Evolutionary conservation across 805 yeast genomes (phyloP), one percentile per base, ranked within the genome.

Genomic region (Cephaloascus albidus): DNA sequence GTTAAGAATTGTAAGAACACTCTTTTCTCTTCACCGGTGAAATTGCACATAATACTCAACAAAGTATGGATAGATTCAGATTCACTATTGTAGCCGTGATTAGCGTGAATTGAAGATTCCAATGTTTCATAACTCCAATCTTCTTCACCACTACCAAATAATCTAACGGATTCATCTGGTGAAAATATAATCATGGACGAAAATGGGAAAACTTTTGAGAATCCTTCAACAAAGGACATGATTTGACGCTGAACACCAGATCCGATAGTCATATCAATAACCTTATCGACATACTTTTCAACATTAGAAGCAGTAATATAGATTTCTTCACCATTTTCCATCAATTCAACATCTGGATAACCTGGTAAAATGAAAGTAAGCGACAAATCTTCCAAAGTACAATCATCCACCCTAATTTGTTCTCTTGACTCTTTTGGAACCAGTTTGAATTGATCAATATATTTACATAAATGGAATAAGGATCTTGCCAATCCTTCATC

Each of bases 1-100:
- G 97, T 90, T 44, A 89, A 63, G 56, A 90, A 90, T 56, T 86
- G 95, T 36, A 88, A 60, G 52, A 90, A 90, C 27, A 69, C 60
- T 30, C 97, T 68, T 44, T 83, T 76, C 44, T 87, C 84, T 1
- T 60, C 54, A 2, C 49, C 47, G 23, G 59, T 53, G 44, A 88
- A 81, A 4, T 63, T 62, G 3, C 74, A 54, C 74, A 93, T 65
- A 2, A 85, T 66, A 28, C 68, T 66, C n/a, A 88, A 56, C 34
- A 93, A 60, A 40, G 72, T 66, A 42, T 68, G 71, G 3, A 90
- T 76, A 0, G 81, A 68, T 14, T 58, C 58, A 3, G 95, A 84
- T 28, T 81, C 89, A 50, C 73, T 71, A 3, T 75, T 72, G 52
- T 83, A 90, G 2, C 97, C 98, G 58, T 90, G 97, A 48, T 89